Conservation (phyloP, 2,329 filamentous ascomycete genomes). For the Epichloe scottii region DNA sequence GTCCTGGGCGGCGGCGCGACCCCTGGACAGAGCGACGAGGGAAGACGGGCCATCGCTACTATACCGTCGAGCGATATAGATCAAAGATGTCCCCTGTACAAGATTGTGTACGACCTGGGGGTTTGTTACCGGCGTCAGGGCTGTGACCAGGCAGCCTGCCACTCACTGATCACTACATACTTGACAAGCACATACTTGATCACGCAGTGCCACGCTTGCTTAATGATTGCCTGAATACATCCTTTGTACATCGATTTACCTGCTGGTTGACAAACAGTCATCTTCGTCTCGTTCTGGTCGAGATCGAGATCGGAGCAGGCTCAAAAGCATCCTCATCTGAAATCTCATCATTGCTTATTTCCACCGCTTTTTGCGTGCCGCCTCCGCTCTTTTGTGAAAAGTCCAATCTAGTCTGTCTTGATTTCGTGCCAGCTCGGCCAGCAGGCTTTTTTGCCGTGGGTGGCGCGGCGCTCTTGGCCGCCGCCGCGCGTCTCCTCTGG, state of each 20-base stretch:
- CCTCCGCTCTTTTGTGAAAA: constrained; percentile 28
- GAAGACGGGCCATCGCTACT: not conserved
- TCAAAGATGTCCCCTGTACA: not conserved
- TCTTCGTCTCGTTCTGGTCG: constrained; percentile 20
- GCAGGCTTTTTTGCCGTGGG: constrained; percentile 16
- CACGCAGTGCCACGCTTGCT: no score
- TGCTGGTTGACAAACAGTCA: constrained; percentile 7
- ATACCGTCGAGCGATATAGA: not conserved
- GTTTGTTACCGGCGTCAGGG: not conserved
- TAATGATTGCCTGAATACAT: no score
- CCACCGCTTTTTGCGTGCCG: constrained; percentile 34
- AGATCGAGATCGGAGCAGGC: constrained; percentile 27
- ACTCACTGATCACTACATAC: no score
- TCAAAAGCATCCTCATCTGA: constrained; percentile 51
- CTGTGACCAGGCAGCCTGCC: not conserved
- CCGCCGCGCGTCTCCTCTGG: constrained; percentile 12
- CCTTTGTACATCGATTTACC: no score
- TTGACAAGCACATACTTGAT: no score
- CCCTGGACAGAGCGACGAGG: not conserved
- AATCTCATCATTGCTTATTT: constrained; percentile 55
- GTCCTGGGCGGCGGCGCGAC: constrained; percentile 13
- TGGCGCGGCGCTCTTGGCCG: constrained; percentile 8
- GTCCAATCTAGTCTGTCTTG: constrained; percentile 22
- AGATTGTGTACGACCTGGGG: not conserved
- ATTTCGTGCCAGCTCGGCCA: constrained; percentile 8